These are phyloP conservation scores for Myriosclerotinia scirpicola DNA, from an alignment of 2,329 filamentous ascomycete species.

Conservation along the genomic window DNA sequence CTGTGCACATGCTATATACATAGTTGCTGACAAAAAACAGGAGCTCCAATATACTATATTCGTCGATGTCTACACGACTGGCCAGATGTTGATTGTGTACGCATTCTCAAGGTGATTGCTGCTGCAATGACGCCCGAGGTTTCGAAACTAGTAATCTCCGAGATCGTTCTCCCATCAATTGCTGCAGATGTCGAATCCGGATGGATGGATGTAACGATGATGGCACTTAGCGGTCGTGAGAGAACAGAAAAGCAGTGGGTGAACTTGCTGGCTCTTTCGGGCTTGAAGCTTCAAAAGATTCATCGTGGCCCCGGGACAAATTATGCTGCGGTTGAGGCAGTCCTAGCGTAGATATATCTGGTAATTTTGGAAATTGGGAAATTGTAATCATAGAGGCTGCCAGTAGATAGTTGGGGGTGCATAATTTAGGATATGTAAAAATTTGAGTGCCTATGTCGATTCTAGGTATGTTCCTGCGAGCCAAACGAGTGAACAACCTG, in stretches of 20 bases:
- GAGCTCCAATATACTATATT: slow-evolving; percentile 42
- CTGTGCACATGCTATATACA: background rate
- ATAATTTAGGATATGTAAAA: background rate
- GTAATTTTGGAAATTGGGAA: background rate
- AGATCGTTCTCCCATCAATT: slow-evolving; percentile 45
- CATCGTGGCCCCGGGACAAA: slow-evolving; percentile 18
- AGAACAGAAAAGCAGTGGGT: slow-evolving; percentile 36
- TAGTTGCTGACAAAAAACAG: slow-evolving; percentile 10
- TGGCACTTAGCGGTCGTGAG: slow-evolving; percentile 41
- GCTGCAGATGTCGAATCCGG: slow-evolving; percentile 40
- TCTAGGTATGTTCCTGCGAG: slow-evolving; percentile 54
- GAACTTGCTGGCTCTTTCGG: slow-evolving; percentile 13
- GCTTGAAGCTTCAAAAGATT: slow-evolving; percentile 16
- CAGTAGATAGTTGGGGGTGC: background rate
- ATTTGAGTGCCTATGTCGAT: slow-evolving; percentile 25
- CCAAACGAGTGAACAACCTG: slow-evolving; percentile 62
- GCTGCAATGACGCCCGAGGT: slow-evolving; percentile 3
- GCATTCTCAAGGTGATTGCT: slow-evolving; percentile 23
- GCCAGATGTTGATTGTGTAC: slow-evolving; percentile 38
- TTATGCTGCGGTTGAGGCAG: slow-evolving; percentile 21
- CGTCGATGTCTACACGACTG: slow-evolving; percentile 45
- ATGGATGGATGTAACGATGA: slow-evolving; percentile 44
- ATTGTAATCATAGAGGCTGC: background rate
- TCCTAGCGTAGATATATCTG: background rate
- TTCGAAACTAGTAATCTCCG: slow-evolving; percentile 44